Evolutionary conservation across 1,284 basidiomycete species (phyloP), one percentile per base, ranked within the genome.

Genomic region (Microbotryum intermedium): DNA sequence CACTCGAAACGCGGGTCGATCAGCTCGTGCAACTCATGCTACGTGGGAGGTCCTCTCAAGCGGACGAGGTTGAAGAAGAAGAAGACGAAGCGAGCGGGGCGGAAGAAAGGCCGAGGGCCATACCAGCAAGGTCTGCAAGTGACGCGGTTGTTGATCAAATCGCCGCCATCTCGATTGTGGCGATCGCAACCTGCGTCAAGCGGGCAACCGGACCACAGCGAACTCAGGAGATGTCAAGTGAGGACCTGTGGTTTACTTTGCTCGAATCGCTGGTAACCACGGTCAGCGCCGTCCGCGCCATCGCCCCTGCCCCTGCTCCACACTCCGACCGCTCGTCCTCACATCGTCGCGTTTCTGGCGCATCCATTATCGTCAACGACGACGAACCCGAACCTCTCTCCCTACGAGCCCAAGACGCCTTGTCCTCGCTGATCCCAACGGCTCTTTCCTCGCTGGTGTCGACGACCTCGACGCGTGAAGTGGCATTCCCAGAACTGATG

Each of bases 401-500:
- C 53, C 71, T 68, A 52, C 67, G 63, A 29, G 76, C 78, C 0
- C 73, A 88, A 44, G 77, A 79, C 8, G 74, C 78, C 6, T 75
- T 95, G 39, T 84, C 89, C 39, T 75, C 80, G 2, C 80, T 92
- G 5, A 84, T 97, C 7, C 90, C 93, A 71, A 83, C 84, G 50
- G 91, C 90, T 2, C 91, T 98, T 68, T 80, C 84, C 0, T 81
- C 86, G 18, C 80, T 97, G 48, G 84, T 97, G 23, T 86, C 90
- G 18, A 83, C 87, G 44, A 88, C 86, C 43, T 86, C 88, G 0
- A 84, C 87, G 0, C 83, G 83, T n/a, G 81, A 83, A 0, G 81
- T 95, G 8, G 93, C 93, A 0, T 93, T 97, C 74, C 90, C 95
- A 20, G 81, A 83, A 18, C 78, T 98, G 2, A 94, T 98, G 81